Evolutionary conservation across 768 basidiomycete species (phyloP).

Genomic region (Boletus subparvulus): DNA sequence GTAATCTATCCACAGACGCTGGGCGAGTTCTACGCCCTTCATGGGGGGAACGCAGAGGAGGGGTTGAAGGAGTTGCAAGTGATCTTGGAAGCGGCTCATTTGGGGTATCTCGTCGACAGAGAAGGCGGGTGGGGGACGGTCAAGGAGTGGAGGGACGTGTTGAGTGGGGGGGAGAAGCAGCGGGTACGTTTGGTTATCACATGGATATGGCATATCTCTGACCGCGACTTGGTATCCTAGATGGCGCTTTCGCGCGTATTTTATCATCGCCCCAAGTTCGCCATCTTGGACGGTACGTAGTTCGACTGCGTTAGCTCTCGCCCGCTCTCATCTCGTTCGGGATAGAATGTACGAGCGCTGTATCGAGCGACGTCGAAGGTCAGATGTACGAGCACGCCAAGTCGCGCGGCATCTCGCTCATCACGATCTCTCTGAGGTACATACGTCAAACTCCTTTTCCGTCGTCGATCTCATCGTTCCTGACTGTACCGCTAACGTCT

Average conservation of each 20-base stretch:
- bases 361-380: conserved; percentile 95
- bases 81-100: conserved; percentile 78
- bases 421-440: conserved; percentile 87
- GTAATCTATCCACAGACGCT: conserved; percentile 80
- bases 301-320: background rate
- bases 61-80: conserved; percentile 68
- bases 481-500: background rate
- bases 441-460: conserved; percentile 27
- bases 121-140: conserved; percentile 88
- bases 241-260: conserved; percentile 95
- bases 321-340: background rate
- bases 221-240: conserved; percentile 32
- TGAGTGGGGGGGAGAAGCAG: conserved; percentile 97
- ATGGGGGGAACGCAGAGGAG: conserved; percentile 43
- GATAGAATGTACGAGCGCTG: conserved; percentile 90
- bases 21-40: conserved; percentile 68
- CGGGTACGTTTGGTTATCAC: conserved; percentile 44
- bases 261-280: conserved; percentile 82
- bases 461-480: background rate
- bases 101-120: conserved; percentile 80
- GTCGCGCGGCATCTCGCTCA: conserved; percentile 82
- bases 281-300: conserved; percentile 76
- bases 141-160: conserved; percentile 96
- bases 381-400: conserved; percentile 95
- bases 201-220: background rate